Conservation (phyloP, 805 yeast species). For the Peterozyma toletana region DNA sequence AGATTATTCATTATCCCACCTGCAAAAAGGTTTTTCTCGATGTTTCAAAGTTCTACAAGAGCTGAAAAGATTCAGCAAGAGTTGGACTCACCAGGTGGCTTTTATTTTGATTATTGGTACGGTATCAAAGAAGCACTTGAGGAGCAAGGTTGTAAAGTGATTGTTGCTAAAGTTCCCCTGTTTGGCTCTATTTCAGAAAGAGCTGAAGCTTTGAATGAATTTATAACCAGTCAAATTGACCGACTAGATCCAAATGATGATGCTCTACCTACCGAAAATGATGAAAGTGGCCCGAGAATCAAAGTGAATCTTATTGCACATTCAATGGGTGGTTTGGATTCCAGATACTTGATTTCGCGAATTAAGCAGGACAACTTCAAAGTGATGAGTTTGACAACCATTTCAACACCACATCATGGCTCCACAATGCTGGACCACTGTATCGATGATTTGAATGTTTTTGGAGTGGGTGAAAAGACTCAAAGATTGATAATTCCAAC, state of each 20-base stretch:
- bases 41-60: conserved; percentile 7
- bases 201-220: conserved; percentile 48
- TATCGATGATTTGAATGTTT: conserved; percentile 23
- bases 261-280: conserved; percentile 14
- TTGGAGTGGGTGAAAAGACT: conserved; percentile 12
- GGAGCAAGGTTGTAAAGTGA: conserved; percentile 56
- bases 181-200: conserved; percentile 69
- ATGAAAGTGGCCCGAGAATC: conserved; percentile 15
- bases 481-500: conserved; percentile 18
- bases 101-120: conserved; percentile 67
- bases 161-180: conserved; percentile 76
- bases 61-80: conserved; percentile 11
- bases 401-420: conserved; percentile 87
- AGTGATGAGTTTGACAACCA: conserved; percentile 73
- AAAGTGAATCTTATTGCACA: conserved; percentile 77
- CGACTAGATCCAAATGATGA: conserved; percentile 14
- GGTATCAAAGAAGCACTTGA: conserved; percentile 64
- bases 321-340: conserved; percentile 92
- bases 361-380: conserved; percentile 40
- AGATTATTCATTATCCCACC: conserved; percentile 33
- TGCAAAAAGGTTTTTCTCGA: conserved; percentile 5
- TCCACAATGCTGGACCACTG: conserved; percentile 75
- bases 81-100: conserved; percentile 20
- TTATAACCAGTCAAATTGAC: conserved; percentile 25
- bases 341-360: conserved; percentile 64